phyloP scores from a whole-genome alignment of 2,329 filamentous ascomycete species.

The Hymenoscyphus albidus region DNA sequence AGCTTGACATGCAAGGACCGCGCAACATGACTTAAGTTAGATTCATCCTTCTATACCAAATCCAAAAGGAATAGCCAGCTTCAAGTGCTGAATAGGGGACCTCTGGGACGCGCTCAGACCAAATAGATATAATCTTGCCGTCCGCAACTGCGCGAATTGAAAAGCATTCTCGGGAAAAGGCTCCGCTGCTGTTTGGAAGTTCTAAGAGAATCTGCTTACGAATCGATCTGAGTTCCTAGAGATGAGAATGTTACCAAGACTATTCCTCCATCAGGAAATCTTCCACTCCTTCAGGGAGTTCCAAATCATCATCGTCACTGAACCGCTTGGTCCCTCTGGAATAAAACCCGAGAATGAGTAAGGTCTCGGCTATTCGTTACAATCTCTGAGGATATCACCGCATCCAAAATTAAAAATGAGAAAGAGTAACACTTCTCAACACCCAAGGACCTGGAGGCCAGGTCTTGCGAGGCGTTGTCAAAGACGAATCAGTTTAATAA shows the following conservation, averaged over 20 bases:
- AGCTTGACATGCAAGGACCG: conserved; percentile 18
- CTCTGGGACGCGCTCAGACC: conserved; percentile 15
- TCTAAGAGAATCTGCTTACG: conserved; percentile 13
- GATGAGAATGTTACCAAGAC: conserved; percentile 1
- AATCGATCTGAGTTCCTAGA: not conserved
- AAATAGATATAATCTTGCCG: conserved; percentile 22
- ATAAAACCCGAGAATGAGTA: not conserved
- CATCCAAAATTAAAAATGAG: not conserved
- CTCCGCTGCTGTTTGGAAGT: conserved; percentile 6
- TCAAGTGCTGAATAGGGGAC: conserved; percentile 21
- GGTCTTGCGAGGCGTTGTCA: too few relatives aligned
- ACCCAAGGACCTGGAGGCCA: not conserved
- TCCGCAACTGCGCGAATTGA: conserved; percentile 21
- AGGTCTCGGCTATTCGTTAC: conserved; percentile 2
- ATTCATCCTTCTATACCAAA: not conserved
- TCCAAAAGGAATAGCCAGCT: conserved; percentile 13
- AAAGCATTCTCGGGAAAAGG: conserved; percentile 20
- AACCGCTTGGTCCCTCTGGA: not conserved
- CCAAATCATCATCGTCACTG: not conserved
- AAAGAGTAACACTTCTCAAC: too few relatives aligned
- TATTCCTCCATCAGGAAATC: conserved; percentile 13
- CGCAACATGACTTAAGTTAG: not conserved
- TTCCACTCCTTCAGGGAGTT: conserved; percentile 9
- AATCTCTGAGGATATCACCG: conserved; percentile 1
- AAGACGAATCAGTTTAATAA: too few relatives aligned